These are phyloP conservation scores for Leishmania tarentolae DNA, from an alignment of 208 protist species.

Conservation along the genomic window DNA sequence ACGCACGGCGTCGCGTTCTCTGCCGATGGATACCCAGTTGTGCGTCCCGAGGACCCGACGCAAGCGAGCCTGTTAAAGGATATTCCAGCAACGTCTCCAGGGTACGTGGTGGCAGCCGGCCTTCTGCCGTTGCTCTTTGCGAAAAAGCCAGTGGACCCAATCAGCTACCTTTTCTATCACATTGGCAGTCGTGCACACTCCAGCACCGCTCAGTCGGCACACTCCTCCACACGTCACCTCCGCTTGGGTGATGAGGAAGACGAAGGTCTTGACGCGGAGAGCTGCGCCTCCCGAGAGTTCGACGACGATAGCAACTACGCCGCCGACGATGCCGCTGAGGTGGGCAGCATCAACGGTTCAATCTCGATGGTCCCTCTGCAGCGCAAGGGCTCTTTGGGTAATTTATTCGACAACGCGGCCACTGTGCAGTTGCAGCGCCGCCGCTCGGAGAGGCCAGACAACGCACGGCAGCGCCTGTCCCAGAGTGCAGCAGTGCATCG, in stretches of 20 bases:
- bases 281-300: slow-evolving; percentile 49
- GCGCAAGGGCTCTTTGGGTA: slow-evolving; percentile 36
- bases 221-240: slow-evolving; percentile 37
- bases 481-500: slow-evolving; percentile 7
- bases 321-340: slow-evolving; percentile 25
- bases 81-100: slow-evolving; percentile 42
- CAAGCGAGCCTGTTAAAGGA: slow-evolving; percentile 52
- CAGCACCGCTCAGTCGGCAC: slow-evolving; percentile 39
- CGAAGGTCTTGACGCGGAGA: slow-evolving; percentile 30
- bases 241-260: slow-evolving; percentile 28
- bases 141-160: slow-evolving; percentile 61
- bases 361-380: slow-evolving; percentile 19
- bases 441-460: slow-evolving; percentile 19
- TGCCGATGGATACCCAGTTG: slow-evolving; percentile 27
- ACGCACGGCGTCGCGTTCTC: slow-evolving; percentile 27
- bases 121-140: slow-evolving; percentile 58
- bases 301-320: slow-evolving; percentile 35
- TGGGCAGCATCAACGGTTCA: slow-evolving; percentile 22
- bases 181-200: slow-evolving; percentile 39
- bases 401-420: slow-evolving; percentile 21
- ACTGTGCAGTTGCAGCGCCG: slow-evolving; percentile 5
- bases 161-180: slow-evolving; percentile 73
- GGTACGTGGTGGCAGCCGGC: slow-evolving; percentile 45
- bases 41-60: slow-evolving; percentile 47
- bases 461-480: slow-evolving; percentile 10